Percentiles rank a stretch among this genome's conserved stretches.
Conservation (phyloP, 73 alveolate species). For the Paramecium pentaurelia region DNA sequence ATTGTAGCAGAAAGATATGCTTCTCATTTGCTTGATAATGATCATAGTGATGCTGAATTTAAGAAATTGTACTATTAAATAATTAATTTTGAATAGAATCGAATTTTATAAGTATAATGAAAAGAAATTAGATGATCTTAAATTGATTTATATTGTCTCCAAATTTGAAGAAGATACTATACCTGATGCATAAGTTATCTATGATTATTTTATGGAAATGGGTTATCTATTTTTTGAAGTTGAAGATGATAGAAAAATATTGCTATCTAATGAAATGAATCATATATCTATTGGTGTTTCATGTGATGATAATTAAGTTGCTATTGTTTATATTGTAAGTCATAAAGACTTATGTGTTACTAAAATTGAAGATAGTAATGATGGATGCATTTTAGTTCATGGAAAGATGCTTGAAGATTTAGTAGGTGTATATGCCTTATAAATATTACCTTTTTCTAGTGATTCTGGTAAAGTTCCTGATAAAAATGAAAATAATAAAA, state of each 20-base stretch:
- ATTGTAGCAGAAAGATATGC: conserved; percentile 49
- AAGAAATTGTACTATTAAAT: neutral
- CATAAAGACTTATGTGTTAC: conserved; percentile 71
- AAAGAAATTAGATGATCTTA: conserved; percentile 46
- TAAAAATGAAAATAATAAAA: conserved; percentile 77
- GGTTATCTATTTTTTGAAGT: conserved; percentile 57
- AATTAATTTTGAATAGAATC: neutral
- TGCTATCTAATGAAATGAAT: conserved; percentile 64
- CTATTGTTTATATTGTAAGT: conserved; percentile 84
- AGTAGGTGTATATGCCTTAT: conserved; percentile 95
- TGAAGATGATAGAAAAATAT: conserved; percentile 45
- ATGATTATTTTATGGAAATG: conserved; percentile 60
- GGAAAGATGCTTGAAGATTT: conserved; percentile 92
- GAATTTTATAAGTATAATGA: conserved; percentile 35
- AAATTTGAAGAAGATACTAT: conserved; percentile 51
- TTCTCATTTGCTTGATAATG: conserved; percentile 28
- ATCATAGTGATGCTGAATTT: conserved; percentile 30
- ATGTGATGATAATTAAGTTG: conserved; percentile 82
- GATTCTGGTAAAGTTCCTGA: conserved; percentile 26
- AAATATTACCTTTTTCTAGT: conserved; percentile 70
- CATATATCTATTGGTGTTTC: conserved; percentile 94
- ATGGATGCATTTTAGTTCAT: conserved; percentile 79
- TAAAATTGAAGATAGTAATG: conserved; percentile 79
- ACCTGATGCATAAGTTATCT: neutral
- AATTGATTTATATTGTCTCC: conserved; percentile 25